Conservation (phyloP, 306 rosid species). For the Cyclanthera cordifolia region DNA sequence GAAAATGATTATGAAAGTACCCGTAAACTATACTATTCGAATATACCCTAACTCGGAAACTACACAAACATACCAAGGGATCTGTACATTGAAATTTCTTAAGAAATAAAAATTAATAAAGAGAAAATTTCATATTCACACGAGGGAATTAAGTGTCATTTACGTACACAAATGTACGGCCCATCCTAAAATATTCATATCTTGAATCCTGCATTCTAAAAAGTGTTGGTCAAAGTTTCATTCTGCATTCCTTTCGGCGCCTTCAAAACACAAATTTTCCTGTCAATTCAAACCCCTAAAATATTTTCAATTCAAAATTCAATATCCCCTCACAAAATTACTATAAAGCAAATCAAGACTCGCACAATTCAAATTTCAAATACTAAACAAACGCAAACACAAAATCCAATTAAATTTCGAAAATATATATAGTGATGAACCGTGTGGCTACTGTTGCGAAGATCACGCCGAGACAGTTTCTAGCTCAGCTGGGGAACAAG, state of each 20-base stretch:
- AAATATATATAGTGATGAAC: not conserved
- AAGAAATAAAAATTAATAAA: no score
- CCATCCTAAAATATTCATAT: not conserved
- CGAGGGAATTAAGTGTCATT: not conserved
- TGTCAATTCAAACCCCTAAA: not conserved
- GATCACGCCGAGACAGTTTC: constrained; percentile 11
- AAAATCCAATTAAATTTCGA: not conserved
- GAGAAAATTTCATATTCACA: no score
- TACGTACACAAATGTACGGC: not conserved
- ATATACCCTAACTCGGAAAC: no score
- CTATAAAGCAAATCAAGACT: no score
- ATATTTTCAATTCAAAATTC: not conserved
- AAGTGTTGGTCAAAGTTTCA: not conserved
- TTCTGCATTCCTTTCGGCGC: no score
- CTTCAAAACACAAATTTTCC: not conserved
- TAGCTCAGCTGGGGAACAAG: constrained; percentile 14
- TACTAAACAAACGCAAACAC: not conserved
- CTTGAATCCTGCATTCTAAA: not conserved
- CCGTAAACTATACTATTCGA: no score
- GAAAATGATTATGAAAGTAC: no score
- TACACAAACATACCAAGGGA: not conserved
- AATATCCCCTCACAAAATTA: not conserved
- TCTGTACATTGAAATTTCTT: not conserved
- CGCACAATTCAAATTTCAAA: not conserved
- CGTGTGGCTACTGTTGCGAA: not conserved